Conservation (phyloP, 1,139 yeast species). For the Eremothecium cymbalariae region DNA sequence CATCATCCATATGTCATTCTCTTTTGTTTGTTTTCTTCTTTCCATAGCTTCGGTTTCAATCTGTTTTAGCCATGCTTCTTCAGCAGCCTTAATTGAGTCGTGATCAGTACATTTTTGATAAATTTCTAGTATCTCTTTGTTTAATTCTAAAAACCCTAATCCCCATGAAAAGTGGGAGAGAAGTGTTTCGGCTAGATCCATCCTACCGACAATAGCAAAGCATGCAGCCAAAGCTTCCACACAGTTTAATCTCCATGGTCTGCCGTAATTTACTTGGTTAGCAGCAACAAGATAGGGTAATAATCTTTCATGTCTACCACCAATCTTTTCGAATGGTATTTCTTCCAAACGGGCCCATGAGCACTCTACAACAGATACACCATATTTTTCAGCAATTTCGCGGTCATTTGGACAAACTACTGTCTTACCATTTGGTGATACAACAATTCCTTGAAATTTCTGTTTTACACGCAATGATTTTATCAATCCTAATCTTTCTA, state of each 20-base stretch:
- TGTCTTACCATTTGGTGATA: slow-evolving; percentile 84
- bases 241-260: slow-evolving; percentile 93
- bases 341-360: slow-evolving; percentile 97
- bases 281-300: slow-evolving; percentile 93
- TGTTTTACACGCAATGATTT: slow-evolving; percentile 78
- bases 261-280: slow-evolving; percentile 92
- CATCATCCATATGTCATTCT: slow-evolving; percentile 66
- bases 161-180: slow-evolving; percentile 91
- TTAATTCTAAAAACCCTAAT: slow-evolving; percentile 69
- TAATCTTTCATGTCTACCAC: slow-evolving; percentile 81
- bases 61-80: slow-evolving; percentile 63
- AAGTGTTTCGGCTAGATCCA: slow-evolving; percentile 78
- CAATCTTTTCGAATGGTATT: slow-evolving; percentile 86
- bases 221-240: slow-evolving; percentile 98
- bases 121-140: slow-evolving; percentile 63
- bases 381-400: slow-evolving; percentile 66
- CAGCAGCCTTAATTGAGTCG: slow-evolving; percentile 64
- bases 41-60: slow-evolving; percentile 63
- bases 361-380: slow-evolving; percentile 97
- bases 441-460: slow-evolving; percentile 82
- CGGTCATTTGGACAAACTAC: slow-evolving; percentile 88
- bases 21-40: slow-evolving; percentile 44
- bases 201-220: slow-evolving; percentile 86
- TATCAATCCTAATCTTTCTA: slow-evolving; percentile 81
- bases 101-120: slow-evolving; percentile 79